Evolutionary conservation across 352 stramenopile genomes (phyloP), one percentile per base, ranked within the genome.

Genomic region (Thraustochytrium sp.): DNA sequence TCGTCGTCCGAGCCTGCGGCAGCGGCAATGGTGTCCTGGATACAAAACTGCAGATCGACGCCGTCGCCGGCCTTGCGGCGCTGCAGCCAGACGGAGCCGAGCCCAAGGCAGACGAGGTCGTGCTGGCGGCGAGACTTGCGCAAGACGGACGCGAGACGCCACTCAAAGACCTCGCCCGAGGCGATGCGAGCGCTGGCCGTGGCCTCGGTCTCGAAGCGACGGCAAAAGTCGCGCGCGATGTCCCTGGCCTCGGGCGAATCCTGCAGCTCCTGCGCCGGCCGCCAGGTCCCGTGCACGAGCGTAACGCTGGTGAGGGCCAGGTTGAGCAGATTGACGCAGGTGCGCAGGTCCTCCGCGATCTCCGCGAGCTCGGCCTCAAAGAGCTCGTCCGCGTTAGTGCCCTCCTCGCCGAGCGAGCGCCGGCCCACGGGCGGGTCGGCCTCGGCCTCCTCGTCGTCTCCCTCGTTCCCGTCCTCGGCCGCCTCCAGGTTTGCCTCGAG

Each of bases 321-420:
- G 59, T 72, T 72, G 34, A 72, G 59, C 36, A 72, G 59, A 26
- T 72, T 72, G 9, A 72, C 59, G 40, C 59, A 72, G 4, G 59
- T 72, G 23, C 46, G 42, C 9, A 72, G 59, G 40, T 72, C 59
- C 59, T 72, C 59, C 16, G 46, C 59, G 40, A 72, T 72, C 59
- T 72, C 59, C 8, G 59, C 59, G 11, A 72, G 59, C 16, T 72
- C 59, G 59, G 26, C 46, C 36, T 72, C 59, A 31, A 72, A 49
- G 26, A 72, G 59, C 59, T 44, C 46, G 9, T 72, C 59, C 16
- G 36, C 40, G 9, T 72, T 21, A 26, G 36, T 34, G 11, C 26
- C 9, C 9, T 72, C 59, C 8, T 72, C 59, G 8, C 46, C 55
- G 34, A n/a, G n/a, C n/a, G n/a, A n/a, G n/a, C n/a, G n/a, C n/a